Conservation (phyloP, 139 green algal species). For the Nannochloris sp. region DNA sequence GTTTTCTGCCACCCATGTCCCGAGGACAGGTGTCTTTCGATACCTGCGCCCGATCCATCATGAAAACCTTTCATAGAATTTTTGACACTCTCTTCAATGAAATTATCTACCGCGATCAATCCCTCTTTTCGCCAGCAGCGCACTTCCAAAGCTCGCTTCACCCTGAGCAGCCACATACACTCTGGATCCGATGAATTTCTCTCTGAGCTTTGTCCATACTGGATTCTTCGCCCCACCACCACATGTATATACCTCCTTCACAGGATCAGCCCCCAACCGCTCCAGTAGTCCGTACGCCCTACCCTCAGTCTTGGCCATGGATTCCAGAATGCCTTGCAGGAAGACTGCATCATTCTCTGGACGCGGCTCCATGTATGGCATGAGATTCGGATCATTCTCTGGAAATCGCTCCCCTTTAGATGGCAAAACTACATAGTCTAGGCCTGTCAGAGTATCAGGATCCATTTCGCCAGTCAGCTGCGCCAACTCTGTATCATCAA, state of each 20-base stretch:
- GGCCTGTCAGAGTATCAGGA: constrained; percentile 27
- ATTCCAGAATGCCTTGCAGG: constrained; percentile 75
- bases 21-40: no score
- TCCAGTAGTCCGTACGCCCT: constrained; percentile 51
- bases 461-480: constrained; percentile 57
- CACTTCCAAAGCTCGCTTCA: constrained; percentile 65
- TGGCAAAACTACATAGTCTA: constrained; percentile 84
- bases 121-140: constrained; percentile 55
- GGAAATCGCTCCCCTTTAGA: constrained; percentile 80
- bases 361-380: constrained; percentile 49
- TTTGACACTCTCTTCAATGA: not conserved
- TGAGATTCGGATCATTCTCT: constrained; percentile 60
- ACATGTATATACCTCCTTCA: constrained; percentile 55
- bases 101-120: not conserved
- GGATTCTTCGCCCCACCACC: constrained; percentile 72
- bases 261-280: constrained; percentile 48
- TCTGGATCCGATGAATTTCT: constrained; percentile 51
- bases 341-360: constrained; percentile 61
- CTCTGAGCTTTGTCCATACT: constrained; percentile 63
- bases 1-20: no score
- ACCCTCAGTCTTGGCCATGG: constrained; percentile 73
- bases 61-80: no score
- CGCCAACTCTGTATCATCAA: constrained; percentile 60
- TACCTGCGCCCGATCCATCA: no score
- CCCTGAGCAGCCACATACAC: constrained; percentile 45